Conservation (phyloP, 1,284 basidiomycete species). For the Marasmius fiardii region DNA sequence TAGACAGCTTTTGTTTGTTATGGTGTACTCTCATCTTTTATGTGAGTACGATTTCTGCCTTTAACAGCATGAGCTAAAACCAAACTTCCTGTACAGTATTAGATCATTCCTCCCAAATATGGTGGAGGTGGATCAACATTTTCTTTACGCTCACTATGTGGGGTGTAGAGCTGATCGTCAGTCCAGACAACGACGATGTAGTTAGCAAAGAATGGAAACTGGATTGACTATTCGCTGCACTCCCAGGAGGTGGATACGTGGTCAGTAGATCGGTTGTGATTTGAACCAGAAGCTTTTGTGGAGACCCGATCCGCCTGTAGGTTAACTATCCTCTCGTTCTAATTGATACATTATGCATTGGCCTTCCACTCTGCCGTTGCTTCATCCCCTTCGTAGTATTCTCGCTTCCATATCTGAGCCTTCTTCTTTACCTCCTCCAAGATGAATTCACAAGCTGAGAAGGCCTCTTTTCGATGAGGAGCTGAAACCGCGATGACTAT, state of each 20-base stretch:
- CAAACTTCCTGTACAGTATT: slow-evolving; percentile 46
- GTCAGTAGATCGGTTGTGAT: too few species aligned
- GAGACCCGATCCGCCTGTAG: too few species aligned
- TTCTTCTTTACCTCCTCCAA: slow-evolving; percentile 82
- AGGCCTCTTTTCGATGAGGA: slow-evolving; percentile 83
- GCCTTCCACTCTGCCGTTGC: slow-evolving; percentile 73
- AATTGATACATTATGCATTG: slow-evolving; percentile 33
- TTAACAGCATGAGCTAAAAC: background rate
- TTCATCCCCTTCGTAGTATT: slow-evolving; percentile 72
- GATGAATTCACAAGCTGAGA: slow-evolving; percentile 75
- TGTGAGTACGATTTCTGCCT: slow-evolving; percentile 40
- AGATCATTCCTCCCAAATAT: slow-evolving; percentile 82
- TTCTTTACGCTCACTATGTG: slow-evolving; percentile 80
- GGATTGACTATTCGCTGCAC: slow-evolving; percentile 41
- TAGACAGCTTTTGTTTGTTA: slow-evolving; percentile 78
- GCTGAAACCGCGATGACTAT: slow-evolving; percentile 78
- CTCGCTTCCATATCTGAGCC: slow-evolving; percentile 88
- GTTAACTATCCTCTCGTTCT: background rate
- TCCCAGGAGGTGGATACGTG: too few species aligned
- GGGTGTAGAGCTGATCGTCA: slow-evolving; percentile 77
- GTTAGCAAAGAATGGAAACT: slow-evolving; percentile 75
- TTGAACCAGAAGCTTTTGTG: too few species aligned
- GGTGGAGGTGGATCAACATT: slow-evolving; percentile 88
- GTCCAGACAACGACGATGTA: slow-evolving; percentile 71
- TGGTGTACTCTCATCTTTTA: slow-evolving; percentile 79